Base-by-base conservation (phyloP, 192 early-diverging fungal species). In the Coemansia pectinata region DNA sequence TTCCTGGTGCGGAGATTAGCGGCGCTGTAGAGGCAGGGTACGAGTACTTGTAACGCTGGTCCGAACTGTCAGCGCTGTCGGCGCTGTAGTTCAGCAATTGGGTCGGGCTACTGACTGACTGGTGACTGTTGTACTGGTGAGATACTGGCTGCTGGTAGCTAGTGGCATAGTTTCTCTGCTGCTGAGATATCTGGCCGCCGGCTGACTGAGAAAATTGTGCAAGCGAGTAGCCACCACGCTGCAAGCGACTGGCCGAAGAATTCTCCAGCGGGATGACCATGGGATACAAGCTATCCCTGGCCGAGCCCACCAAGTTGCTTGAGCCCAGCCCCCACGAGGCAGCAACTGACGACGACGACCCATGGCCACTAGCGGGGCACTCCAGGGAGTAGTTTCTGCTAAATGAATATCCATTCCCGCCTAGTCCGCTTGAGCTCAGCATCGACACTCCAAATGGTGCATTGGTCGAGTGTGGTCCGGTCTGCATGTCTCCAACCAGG, bases 251-350 rank as follows among this genome's bases (percentile, higher is more conserved):
- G 17, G 65, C 25, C 4, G 66, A 19, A 12, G 64, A 12, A 5
- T n/a, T 55, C 12, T 36, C 50, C 25, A 75, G 39, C 9, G 79
- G 63, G 27, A 81, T 31, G n/a, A 61, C 58, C 79, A 82, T 82
- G 4, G 79, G 79, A 29, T 82, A 73, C 15, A 82, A 44, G 25
- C 47, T 65, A 31, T 71, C 74, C 33, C 45, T 76, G 4, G 55
- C 40, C 10, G 67, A 57, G 36, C 58, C 59, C 29, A 76, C 11
- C 5, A 73, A 42, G 7, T 68, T 64, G 42, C 55, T 59, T n/a
- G 57, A 0, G 5, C 53, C 36, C 31, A 66, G 25, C 11, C 67
- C 48, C 73, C 78, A 81, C 11, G 65, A 66, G 11, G 69, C 47
- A 12, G 52, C 39, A 45, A 59, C 44, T 11, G 70, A 23, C 50